Evolutionary conservation across 2,329 filamentous ascomycete genomes (phyloP), one percentile per base, ranked within the genome.

Genomic region (Phialophora macrospora): DNA sequence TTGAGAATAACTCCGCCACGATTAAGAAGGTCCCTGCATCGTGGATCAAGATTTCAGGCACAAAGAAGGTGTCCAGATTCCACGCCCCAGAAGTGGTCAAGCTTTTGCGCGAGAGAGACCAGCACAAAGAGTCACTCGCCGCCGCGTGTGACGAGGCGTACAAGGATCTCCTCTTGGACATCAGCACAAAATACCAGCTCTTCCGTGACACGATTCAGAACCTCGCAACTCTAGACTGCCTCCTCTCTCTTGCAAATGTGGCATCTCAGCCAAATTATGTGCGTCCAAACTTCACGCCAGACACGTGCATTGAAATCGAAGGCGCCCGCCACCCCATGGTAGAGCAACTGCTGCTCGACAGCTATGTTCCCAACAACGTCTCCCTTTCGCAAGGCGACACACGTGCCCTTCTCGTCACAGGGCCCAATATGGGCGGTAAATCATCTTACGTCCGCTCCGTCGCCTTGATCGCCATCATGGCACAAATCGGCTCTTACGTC

Each of bases 391-490:
- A 87, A 2, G 84, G 87, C 1, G 75, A 82, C 0, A 85, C 87
- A 0, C 85, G 91, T 5, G 92, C 92, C 2, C 86, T 97, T 71
- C 88, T 98, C 63, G 89, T 99, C 73, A 99, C 95, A 0, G 95
- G 95, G 0, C 95, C 95, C 32, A 99, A 99, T 80, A 99, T 99
- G 95, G 95, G 95, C 73, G 95, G 95, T 63, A 99, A 99, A 76
- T 97, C 92, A n/a, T 95, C 90, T 64, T 99, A 97, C 77, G 94
- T 99, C 24, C 92, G 95, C 60, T 91, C 93, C 71, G 88, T 96
- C 52, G 94, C 95, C 9, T 87, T 99, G 6, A 92, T 98, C 68
- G 87, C 90, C 55, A 93, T 99, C 73, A 93, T 99, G 81, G 93
- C 92, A 7, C 95, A 99, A 75, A 90, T 97, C 69, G 95, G 95